Evolutionary conservation across 495 filamentous ascomycete species (phyloP), one percentile per base, ranked within the genome.

Genomic region (Saxophila tyrrhenica): DNA sequence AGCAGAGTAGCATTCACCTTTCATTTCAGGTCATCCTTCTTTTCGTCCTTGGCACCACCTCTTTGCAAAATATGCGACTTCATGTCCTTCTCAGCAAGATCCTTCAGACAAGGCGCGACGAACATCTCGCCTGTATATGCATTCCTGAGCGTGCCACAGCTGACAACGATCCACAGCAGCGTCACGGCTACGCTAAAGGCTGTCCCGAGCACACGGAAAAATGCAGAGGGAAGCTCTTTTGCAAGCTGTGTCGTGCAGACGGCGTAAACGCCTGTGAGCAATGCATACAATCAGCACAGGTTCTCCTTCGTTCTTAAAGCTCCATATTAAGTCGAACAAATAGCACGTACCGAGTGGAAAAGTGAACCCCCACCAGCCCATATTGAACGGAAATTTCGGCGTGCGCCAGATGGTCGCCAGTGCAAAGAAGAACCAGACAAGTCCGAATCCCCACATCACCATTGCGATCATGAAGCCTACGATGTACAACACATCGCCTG

Each of bases 311-410:
- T n/a, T n/a, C n/a, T n/a, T n/a, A n/a, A n/a, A n/a, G n/a, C n/a
- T n/a, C n/a, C n/a, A n/a, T n/a, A n/a, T n/a, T n/a, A n/a, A n/a
- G n/a, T n/a, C n/a, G n/a, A n/a, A n/a, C n/a, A n/a, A n/a, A n/a
- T n/a, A n/a, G n/a, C n/a, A n/a, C n/a, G n/a, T n/a, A n/a, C 63
- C 54, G 16, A 56, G 56, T 0, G 81, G 81, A 50, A 84, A 85
- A 1, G 73, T 79, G 48, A 84, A 83, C 2, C 74, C 76, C 81
- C 81, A 85, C 80, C 80, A 84, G 0, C 80, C 81, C 60, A 83
- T 77, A 51, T 83, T 83, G 63, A 84, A 84, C 0, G 81, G 78
- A 47, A 84, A 82, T 11, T 47, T 3, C 8, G 57, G 71, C 48
- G 61, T 69, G 10, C 66, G 61, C 7, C 64, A 54, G 38, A 75